These are phyloP conservation scores for Epithemia pelagica DNA, from an alignment of 108 stramenopile genomes.

Conservation along the genomic window DNA sequence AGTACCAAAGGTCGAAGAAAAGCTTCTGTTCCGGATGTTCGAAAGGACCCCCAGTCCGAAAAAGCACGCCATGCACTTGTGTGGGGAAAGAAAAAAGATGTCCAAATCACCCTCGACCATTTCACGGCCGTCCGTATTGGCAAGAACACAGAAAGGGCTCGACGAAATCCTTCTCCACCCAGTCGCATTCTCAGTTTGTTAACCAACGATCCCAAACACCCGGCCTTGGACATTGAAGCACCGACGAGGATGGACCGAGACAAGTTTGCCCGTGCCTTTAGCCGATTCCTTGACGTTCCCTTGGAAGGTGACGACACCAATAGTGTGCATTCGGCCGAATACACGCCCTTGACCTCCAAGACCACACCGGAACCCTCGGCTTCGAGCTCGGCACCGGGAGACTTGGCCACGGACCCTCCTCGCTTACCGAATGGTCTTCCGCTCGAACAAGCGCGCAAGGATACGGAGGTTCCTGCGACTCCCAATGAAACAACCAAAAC, in stretches of 20 bases:
- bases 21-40: background rate
- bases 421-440: background rate
- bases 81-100: conserved; percentile 84
- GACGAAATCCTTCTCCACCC: conserved; percentile 45
- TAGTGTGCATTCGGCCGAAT: background rate
- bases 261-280: conserved; percentile 81
- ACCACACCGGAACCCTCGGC: conserved; percentile 1
- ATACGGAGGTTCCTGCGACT: background rate
- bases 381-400: background rate
- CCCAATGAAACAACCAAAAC: background rate
- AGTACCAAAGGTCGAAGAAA: background rate
- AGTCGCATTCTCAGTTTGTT: conserved; percentile 56
- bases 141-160: conserved; percentile 74
- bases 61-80: conserved; percentile 32
- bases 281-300: conserved; percentile 66
- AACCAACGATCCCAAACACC: conserved; percentile 31
- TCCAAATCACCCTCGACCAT: conserved; percentile 45
- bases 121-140: conserved; percentile 70
- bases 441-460: background rate
- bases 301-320: conserved; percentile 27
- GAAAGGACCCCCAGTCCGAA: background rate
- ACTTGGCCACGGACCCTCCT: background rate
- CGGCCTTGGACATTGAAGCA: conserved; percentile 79
- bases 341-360: background rate
- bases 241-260: conserved; percentile 79